phyloP scores from a whole-genome alignment of 768 basidiomycete genomes.

The Boletus edulis region DNA sequence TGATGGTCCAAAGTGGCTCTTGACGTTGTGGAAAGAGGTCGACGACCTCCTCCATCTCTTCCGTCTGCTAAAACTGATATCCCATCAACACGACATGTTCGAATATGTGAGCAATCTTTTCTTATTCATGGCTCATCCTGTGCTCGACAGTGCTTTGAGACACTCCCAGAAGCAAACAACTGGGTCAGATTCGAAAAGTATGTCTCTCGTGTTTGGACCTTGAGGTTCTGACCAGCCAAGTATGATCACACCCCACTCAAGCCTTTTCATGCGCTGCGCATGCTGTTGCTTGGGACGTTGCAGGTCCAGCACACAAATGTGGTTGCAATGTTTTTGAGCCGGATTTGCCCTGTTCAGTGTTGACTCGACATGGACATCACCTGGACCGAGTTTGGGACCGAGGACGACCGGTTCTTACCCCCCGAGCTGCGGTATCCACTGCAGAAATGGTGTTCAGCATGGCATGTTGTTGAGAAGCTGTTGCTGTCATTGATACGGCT shows the following conservation, averaged over 20 bases:
- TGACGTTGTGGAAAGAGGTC: conserved; percentile 58
- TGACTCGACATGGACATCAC: conserved; percentile 45
- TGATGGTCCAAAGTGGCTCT: conserved; percentile 57
- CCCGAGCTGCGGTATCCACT: neutral
- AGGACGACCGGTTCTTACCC: conserved; percentile 11
- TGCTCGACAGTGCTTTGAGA: conserved; percentile 38
- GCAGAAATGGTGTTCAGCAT: conserved; percentile 31
- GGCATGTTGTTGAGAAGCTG: conserved; percentile 41
- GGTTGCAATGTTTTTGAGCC: conserved; percentile 54
- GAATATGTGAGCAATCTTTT: conserved; percentile 21
- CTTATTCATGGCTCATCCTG: neutral
- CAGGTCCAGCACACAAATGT: conserved; percentile 39
- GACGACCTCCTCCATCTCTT: conserved; percentile 46
- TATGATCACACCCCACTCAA: conserved; percentile 10
- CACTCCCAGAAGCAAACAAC: conserved; percentile 43
- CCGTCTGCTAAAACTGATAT: conserved; percentile 46
- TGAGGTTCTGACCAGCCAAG: conserved; percentile 23
- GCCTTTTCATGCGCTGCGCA: conserved; percentile 18
- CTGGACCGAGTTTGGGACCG: conserved; percentile 36
- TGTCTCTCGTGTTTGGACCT: conserved; percentile 44
- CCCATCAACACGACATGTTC: conserved; percentile 6
- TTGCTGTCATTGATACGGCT: conserved; percentile 45
- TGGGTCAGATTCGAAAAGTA: conserved; percentile 59
- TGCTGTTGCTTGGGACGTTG: conserved; percentile 51
- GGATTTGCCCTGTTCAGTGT: conserved; percentile 45